Conservation (phyloP, 148 eudicot species). For the Chenopodium formosanum region DNA sequence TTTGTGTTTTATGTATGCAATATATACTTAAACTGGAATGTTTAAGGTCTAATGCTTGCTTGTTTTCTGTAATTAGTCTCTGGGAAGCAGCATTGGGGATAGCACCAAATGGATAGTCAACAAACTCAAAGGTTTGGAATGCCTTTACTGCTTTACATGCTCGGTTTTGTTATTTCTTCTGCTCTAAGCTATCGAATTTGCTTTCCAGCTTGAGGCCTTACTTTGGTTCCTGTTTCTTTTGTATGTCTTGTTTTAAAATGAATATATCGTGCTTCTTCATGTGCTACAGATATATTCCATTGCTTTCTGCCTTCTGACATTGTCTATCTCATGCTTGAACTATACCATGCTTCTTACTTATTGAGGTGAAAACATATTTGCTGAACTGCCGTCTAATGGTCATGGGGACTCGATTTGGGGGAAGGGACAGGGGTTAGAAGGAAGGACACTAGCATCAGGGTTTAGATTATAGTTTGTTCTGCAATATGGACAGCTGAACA, state of each 20-base stretch:
- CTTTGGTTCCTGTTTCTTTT: neutral
- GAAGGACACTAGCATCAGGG: neutral
- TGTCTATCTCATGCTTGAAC: neutral
- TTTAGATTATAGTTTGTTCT: no score
- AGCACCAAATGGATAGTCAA: constrained; percentile 79
- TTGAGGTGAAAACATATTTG: neutral
- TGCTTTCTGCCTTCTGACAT: neutral
- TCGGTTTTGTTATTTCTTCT: neutral
- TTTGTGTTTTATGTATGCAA: neutral
- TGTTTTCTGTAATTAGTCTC: constrained; percentile 38
- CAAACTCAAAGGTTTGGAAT: constrained; percentile 76
- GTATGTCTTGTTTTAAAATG: neutral
- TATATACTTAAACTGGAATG: neutral
- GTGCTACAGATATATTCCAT: neutral
- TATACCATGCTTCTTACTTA: neutral
- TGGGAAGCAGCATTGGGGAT: constrained; percentile 79
- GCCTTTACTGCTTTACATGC: constrained; percentile 14
- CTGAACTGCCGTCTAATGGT: neutral
- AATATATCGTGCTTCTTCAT: neutral
- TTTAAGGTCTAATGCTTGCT: neutral
- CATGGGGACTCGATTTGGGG: neutral
- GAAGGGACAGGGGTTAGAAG: neutral
- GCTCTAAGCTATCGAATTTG: neutral
- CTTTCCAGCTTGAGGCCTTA: neutral
- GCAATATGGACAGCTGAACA: no score